Base-by-base conservation (phyloP, 225 moss, liverwort and hornwort species). In the Antitrichia curtipendula region DNA sequence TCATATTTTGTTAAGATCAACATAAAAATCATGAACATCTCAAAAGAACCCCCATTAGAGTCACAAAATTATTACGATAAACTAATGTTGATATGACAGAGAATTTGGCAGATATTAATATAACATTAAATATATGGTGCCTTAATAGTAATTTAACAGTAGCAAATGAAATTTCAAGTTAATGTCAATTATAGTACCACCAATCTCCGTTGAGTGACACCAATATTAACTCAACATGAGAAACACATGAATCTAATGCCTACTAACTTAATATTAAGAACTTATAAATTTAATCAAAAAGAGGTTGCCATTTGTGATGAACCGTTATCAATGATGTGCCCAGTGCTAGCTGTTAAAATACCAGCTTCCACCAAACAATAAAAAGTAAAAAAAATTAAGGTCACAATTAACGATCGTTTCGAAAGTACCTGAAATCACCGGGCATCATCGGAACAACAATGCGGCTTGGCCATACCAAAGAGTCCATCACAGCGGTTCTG, bases 401-500 rank as follows among this genome's bases (percentile, higher is more conserved):
- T 40, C 36, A 49, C 23, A 59, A 41, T 22, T 45, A 45, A 38
- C 16, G 2, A 58, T 82, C n/a, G 19, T 63, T 31, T 53, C 12
- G 50, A 28, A 56, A 70, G 38, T 86, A 96, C 98, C 97, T 97
- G 93, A 92, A 98, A 84, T 98, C 97, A 86, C 95, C 98, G 36
- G 95, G 92, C 79, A 98, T 91, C 85, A 98, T 91, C 60, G 98
- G 98, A 75, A 98, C 90, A 68, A 98, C 95, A 54, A 98, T 93
- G 43, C 98, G 96, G 75, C 93, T 95, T 23, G 98, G 98, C 98
- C 97, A 98, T 47, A 98, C 98, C 93, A 98, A 76, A 50, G 93
- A 91, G 86, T 98, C 97, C 82, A 85, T 88, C 88, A 98, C 49
- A 75, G 98, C 97, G 20, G 95, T 93, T 87, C 95, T 91, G 72